A percentile compares a stretch with the other conserved stretches of the same genome.
Evolutionary conservation across 108 stramenopile genomes (phyloP).

Genomic region (Aurantiochytrium sp.): DNA sequence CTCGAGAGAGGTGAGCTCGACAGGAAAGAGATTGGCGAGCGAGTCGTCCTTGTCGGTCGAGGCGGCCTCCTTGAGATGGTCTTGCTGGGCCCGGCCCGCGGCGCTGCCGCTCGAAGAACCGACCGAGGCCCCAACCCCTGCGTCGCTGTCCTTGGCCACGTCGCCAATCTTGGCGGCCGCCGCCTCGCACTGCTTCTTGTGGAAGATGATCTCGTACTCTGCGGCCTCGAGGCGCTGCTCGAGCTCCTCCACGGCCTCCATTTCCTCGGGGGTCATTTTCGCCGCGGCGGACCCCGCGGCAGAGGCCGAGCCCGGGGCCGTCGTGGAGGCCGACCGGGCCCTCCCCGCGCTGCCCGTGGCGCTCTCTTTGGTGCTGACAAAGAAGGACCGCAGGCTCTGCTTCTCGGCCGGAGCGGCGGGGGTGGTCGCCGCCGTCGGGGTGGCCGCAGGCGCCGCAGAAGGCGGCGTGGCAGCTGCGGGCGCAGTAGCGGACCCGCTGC

Average conservation of each 20-base stretch:
- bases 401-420: not conserved
- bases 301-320: not conserved
- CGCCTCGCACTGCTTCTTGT: not conserved
- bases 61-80: too few species aligned
- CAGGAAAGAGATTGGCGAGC: not conserved
- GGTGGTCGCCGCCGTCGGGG: not conserved
- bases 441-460: not conserved
- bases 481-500: not conserved
- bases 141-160: not conserved
- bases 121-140: not conserved
- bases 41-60: not conserved
- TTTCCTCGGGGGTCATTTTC: not conserved
- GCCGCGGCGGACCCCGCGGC: not conserved
- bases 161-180: not conserved
- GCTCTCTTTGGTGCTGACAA: not conserved
- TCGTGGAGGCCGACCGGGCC: too few species aligned
- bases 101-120: too few species aligned
- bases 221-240: conserved; percentile 6
- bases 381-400: not conserved
- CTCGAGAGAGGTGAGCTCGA: not conserved
- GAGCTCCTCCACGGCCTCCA: not conserved
- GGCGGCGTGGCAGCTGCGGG: not conserved
- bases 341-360: not conserved
- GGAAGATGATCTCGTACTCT: conserved; percentile 2
- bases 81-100: too few species aligned